Percentiles rank a stretch among this genome's conserved stretches.
Conservation (phyloP, 441 rosid species). For the Sinapis alba region DNA sequence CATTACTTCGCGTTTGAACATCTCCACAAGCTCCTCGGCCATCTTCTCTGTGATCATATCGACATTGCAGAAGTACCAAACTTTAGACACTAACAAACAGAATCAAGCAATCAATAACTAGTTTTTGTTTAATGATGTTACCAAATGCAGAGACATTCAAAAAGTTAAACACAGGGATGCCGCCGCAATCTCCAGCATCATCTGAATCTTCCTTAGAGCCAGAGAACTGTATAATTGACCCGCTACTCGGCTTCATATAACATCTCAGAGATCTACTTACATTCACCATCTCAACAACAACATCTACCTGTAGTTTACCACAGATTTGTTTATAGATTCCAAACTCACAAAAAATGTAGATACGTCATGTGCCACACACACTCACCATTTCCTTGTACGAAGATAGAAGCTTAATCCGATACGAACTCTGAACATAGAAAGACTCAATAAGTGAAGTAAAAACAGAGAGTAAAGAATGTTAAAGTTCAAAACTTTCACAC, state of each 20-base stretch:
- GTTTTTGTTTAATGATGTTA: slow-evolving; percentile 35
- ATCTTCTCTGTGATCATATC: slow-evolving; percentile 57
- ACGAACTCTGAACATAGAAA: slow-evolving; percentile 55
- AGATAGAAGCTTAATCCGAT: slow-evolving; percentile 54
- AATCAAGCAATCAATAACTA: not conserved
- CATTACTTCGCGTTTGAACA: slow-evolving; percentile 68
- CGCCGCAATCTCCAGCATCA: slow-evolving; percentile 78
- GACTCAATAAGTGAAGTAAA: not conserved
- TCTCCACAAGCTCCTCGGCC: slow-evolving; percentile 74
- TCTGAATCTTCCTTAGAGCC: slow-evolving; percentile 46
- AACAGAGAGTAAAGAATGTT: not conserved
- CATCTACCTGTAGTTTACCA: slow-evolving; percentile 51
- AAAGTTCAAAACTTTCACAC: slow-evolving; percentile 34
- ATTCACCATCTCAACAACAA: slow-evolving; percentile 60
- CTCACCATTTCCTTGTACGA: slow-evolving; percentile 83
- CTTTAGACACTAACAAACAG: slow-evolving; percentile 13
- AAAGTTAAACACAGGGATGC: slow-evolving; percentile 66
- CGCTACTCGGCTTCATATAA: slow-evolving; percentile 48
- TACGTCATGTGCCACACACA: slow-evolving; percentile 12
- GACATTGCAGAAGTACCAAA: slow-evolving; percentile 6
- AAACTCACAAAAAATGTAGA: not conserved
- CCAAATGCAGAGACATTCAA: slow-evolving; percentile 65
- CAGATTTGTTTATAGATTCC: slow-evolving; percentile 13
- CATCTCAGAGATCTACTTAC: slow-evolving; percentile 68
- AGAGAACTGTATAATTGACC: slow-evolving; percentile 69